phyloP scores from a whole-genome alignment of 495 filamentous ascomycete species.

The Poronia punctata region DNA sequence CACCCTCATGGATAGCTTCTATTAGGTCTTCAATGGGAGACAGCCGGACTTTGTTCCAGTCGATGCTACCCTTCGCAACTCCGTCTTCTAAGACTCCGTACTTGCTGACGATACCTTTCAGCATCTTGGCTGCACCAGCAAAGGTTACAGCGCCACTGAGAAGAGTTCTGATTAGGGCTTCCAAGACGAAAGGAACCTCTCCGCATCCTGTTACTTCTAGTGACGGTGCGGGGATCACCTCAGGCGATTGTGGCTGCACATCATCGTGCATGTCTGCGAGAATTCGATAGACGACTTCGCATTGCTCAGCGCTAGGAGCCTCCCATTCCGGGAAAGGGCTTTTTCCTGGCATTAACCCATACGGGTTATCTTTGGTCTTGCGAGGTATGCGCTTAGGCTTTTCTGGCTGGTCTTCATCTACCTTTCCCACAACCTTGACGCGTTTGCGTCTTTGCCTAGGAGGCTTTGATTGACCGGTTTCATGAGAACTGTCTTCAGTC shows the following conservation, averaged over 20 bases:
- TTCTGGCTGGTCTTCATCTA: not conserved
- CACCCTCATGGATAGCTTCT: conserved; percentile 66
- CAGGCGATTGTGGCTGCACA: conserved; percentile 53
- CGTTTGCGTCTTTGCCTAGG: not conserved
- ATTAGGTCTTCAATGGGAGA: conserved; percentile 57
- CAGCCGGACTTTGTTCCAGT: conserved; percentile 77
- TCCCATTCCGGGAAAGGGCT: conserved; percentile 64
- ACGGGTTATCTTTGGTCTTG: conserved; percentile 35
- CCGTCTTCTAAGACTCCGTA: conserved; percentile 52
- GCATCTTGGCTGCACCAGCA: conserved; percentile 58
- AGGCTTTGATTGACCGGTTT: too few species aligned
- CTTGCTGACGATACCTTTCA: conserved; percentile 59
- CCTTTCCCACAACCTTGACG: not conserved
- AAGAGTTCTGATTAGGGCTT: conserved; percentile 76
- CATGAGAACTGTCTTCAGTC: too few species aligned
- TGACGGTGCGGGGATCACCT: conserved; percentile 67
- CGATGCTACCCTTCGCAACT: conserved; percentile 59
- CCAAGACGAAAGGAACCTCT: conserved; percentile 86
- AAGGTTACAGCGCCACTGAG: conserved; percentile 71
- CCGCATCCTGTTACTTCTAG: conserved; percentile 80
- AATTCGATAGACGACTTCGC: conserved; percentile 64
- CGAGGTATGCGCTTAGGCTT: conserved; percentile 19
- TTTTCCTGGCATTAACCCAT: conserved; percentile 40
- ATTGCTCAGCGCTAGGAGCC: conserved; percentile 64
- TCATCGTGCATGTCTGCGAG: conserved; percentile 62